phyloP scores from a whole-genome alignment of 1,139 yeast genomes.

The Hyphopichia fennica region DNA sequence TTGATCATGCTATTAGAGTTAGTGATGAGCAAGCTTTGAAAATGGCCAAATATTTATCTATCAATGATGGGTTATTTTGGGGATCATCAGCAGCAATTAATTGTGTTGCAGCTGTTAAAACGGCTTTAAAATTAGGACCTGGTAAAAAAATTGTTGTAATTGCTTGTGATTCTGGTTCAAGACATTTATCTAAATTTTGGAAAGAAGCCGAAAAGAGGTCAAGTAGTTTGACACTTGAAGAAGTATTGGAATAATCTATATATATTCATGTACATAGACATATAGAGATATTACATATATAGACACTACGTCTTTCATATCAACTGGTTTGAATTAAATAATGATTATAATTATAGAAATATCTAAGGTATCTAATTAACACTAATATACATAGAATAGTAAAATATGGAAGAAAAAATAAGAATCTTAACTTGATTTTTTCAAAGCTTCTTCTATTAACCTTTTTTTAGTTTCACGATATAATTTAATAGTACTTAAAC shows the following conservation, averaged over 20 bases:
- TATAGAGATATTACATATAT: neutral
- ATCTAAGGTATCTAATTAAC: neutral
- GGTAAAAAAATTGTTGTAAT: slow-evolving; percentile 81
- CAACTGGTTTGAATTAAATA: too few relatives aligned
- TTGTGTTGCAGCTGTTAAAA: slow-evolving; percentile 81
- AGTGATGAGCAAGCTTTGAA: slow-evolving; percentile 75
- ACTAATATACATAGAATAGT: neutral
- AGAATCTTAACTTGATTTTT: neutral
- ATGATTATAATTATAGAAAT: too few relatives aligned
- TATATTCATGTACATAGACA: neutral
- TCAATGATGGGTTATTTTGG: slow-evolving; percentile 83
- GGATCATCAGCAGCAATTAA: slow-evolving; percentile 93
- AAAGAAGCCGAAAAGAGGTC: slow-evolving; percentile 52
- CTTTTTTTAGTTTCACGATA: slow-evolving; percentile 40
- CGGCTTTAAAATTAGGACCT: slow-evolving; percentile 57
- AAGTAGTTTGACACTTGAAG: slow-evolving; percentile 29
- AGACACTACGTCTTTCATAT: neutral
- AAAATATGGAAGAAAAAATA: neutral
- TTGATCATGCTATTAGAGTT: slow-evolving; percentile 81
- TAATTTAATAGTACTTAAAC: slow-evolving; percentile 39
- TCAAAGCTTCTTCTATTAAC: slow-evolving; percentile 19
- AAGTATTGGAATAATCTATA: slow-evolving; percentile 17
- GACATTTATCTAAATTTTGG: slow-evolving; percentile 94
- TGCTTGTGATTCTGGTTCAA: slow-evolving; percentile 88
- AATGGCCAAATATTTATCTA: slow-evolving; percentile 84